Conservation (phyloP, 1,139 yeast genomes). For the Geotrichum macrosporum region DNA sequence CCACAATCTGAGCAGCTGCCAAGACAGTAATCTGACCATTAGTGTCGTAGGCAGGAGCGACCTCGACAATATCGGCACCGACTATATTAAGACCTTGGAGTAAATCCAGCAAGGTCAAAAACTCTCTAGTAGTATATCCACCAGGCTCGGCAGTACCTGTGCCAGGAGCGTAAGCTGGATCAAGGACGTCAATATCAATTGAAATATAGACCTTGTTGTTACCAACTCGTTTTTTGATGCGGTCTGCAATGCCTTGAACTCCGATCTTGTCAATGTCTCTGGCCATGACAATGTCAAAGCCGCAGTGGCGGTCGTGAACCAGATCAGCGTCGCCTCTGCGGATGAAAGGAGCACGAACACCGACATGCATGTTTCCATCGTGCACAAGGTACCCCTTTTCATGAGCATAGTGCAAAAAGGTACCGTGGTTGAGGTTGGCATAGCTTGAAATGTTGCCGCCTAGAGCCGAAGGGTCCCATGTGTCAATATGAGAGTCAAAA, state of each 20-base stretch:
- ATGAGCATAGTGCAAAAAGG: conserved; percentile 62
- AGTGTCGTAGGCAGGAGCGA: conserved; percentile 63
- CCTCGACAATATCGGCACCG: conserved; percentile 79
- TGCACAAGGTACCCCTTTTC: conserved; percentile 55
- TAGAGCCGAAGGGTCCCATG: conserved; percentile 72
- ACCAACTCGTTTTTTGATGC: conserved; percentile 50
- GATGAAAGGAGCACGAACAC: conserved; percentile 54
- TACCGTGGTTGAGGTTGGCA: conserved; percentile 61
- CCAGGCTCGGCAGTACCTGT: conserved; percentile 84
- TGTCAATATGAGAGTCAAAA: conserved; percentile 68
- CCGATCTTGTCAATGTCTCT: conserved; percentile 60
- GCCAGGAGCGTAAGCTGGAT: conserved; percentile 77
- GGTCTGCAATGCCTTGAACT: conserved; percentile 48
- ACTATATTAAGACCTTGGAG: conserved; percentile 58
- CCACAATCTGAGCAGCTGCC: conserved; percentile 69
- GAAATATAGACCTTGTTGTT: conserved; percentile 65
- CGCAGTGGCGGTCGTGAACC: conserved; percentile 59
- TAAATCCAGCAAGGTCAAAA: conserved; percentile 55
- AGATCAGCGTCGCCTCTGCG: conserved; percentile 42
- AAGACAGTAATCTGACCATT: conserved; percentile 64
- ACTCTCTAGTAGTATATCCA: conserved; percentile 71
- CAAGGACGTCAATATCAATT: conserved; percentile 73
- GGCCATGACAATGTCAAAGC: conserved; percentile 59
- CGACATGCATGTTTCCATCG: conserved; percentile 59
- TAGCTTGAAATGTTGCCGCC: conserved; percentile 49